phyloP scores from a whole-genome alignment of 2,329 filamentous ascomycete genomes.

The Leptographium lundbergii region DNA sequence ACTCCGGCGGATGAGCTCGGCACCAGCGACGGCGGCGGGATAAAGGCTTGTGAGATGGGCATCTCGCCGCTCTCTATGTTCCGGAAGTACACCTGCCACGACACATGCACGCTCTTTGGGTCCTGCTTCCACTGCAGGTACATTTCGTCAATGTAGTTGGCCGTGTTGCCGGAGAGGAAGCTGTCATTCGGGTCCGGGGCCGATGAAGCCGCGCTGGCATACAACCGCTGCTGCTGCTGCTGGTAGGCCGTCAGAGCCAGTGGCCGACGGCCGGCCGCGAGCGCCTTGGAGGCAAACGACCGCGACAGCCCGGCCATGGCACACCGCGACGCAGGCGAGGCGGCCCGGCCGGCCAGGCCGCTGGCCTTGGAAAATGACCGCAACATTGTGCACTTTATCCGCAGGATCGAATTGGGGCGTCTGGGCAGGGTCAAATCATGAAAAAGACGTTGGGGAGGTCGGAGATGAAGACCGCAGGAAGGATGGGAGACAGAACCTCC shows the following conservation, averaged over 20 bases:
- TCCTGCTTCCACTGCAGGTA: conserved; percentile 96
- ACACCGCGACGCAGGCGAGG: conserved; percentile 4
- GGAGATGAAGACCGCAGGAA: not conserved
- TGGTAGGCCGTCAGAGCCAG: conserved; percentile 33
- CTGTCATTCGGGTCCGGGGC: conserved; percentile 77
- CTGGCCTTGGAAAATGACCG: conserved; percentile 11
- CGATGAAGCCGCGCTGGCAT: conserved; percentile 41
- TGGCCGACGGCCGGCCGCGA: conserved; percentile 34
- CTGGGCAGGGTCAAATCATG: not conserved
- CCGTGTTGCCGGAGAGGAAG: conserved; percentile 92
- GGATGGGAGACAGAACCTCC: not conserved
- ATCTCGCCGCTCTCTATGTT: conserved; percentile 99
- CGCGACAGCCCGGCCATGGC: conserved; percentile 3
- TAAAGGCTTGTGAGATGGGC: conserved; percentile 95
- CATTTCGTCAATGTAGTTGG: conserved; percentile 99
- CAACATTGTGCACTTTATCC: conserved; percentile 7
- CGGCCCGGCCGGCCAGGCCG: conserved; percentile 6
- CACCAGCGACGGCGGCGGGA: conserved; percentile 84
- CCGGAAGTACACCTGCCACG: conserved; percentile 98
- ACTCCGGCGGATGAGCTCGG: conserved; percentile 70
- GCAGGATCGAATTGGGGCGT: not conserved
- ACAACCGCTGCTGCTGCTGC: conserved; percentile 37
- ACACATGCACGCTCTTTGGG: conserved; percentile 85
- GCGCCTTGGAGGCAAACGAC: conserved; percentile 7
- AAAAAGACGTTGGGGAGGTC: not conserved